Percentiles rank a stretch among this genome's conserved stretches.
Evolutionary conservation across 768 basidiomycete species (phyloP).

Genomic region (Phlebiopsis gigantea): DNA sequence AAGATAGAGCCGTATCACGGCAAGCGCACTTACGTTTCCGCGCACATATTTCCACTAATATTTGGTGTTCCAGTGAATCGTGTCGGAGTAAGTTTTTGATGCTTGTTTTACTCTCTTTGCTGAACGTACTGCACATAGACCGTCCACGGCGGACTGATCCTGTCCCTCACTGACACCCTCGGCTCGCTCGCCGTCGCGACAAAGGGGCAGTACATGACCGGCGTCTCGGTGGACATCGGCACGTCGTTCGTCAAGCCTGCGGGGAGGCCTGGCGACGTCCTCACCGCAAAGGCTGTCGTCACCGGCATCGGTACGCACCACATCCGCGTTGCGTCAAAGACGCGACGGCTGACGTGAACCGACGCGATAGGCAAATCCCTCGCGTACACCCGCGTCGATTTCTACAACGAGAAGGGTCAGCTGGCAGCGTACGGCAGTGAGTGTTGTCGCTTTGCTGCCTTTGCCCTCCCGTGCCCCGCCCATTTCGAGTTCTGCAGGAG

Average conservation of each 20-base stretch:
- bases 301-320: slow-evolving; percentile 57
- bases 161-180: slow-evolving; percentile 79
- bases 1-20: slow-evolving; percentile 73
- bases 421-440: slow-evolving; percentile 79
- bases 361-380: slow-evolving; percentile 57
- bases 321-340: neutral
- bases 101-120: neutral
- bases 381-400: slow-evolving; percentile 79
- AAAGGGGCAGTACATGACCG: slow-evolving; percentile 82
- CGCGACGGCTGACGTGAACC: neutral
- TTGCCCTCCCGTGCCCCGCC: neutral
- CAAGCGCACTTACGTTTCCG: slow-evolving; percentile 29
- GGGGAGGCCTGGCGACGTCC: slow-evolving; percentile 62
- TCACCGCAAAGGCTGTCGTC: slow-evolving; percentile 59
- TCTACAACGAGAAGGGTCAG: slow-evolving; percentile 57
- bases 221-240: slow-evolving; percentile 78
- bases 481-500: neutral
- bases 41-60: slow-evolving; percentile 7
- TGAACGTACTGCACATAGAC: slow-evolving; percentile 26
- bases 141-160: slow-evolving; percentile 77
- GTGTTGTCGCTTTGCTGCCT: slow-evolving; percentile 23
- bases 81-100: slow-evolving; percentile 68
- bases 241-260: slow-evolving; percentile 74
- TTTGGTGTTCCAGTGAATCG: slow-evolving; percentile 57
- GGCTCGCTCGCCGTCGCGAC: slow-evolving; percentile 82